Base-by-base conservation (phyloP, 441 rosid species). In the Arabidopsis hybrid region DNA sequence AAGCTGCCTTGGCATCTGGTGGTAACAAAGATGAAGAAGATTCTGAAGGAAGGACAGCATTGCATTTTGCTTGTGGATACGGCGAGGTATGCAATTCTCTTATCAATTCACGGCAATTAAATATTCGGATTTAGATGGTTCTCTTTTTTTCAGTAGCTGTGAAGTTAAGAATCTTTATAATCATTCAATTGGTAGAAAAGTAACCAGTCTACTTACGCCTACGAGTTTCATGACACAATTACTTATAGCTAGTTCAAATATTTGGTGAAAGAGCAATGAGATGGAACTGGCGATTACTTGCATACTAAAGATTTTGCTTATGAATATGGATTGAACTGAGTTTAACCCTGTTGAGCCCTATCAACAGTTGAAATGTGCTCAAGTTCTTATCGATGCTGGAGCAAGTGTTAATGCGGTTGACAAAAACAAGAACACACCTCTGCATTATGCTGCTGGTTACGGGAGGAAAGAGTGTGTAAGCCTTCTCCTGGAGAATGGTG, bases 51-150 rank as follows among this genome's bases (percentile, higher is more conserved):
- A 88, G 99, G 79, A 93, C 97, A 46, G 98, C 99, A 43, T 83
- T 96, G 78, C 99, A 96, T 88, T 96, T 93, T 85, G 90, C 99
- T 49, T 96, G 99, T 76, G 99, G 99, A 70, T 93, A 93, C 70
- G 99, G 99, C 36, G 98, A 93, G 98, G 99, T 96, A 87, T 70
- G 75, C 18, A 69, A 45, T 26, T 65, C 26, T 74, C 29, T 64
- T 50, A 39, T 57, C 42, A 26, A 6, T 43, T 6, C 56, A 40
- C 34, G 60, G 67, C 1, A 32, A 53, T 18, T 14, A 47, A 34
- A 57, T 31, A 29, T 49, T 43, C 13, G 1, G 21, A 6, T 43
- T 11, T 72, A n/a, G 61, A 0, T 63, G 29, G 1, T 16, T 45
- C 21, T 43, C 36, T 18, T 56, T n/a, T 32, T 9, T 40, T 21